Percentiles rank a stretch among this genome's conserved stretches.
Evolutionary conservation across 371 early-diverging fungal genomes (phyloP).

Genomic region (Mucor racemosus): DNA sequence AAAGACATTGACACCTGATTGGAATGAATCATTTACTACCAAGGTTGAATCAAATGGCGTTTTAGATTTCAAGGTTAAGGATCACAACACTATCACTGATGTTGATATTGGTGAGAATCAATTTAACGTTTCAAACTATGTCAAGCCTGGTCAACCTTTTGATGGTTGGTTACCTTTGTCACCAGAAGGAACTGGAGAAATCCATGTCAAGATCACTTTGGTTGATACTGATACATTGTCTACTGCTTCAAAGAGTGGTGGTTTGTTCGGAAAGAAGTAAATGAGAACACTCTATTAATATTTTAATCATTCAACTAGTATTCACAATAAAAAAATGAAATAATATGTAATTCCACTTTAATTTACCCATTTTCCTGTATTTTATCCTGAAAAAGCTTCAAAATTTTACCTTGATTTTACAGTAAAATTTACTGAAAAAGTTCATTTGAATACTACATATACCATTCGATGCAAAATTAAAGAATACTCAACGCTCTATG

Average conservation of each 20-base stretch:
- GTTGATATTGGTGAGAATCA: slow-evolving; percentile 70
- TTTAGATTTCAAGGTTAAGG: slow-evolving; percentile 68
- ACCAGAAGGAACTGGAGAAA: slow-evolving; percentile 50
- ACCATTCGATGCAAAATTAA: too few relatives aligned
- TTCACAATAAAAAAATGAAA: not conserved
- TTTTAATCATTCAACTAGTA: too few relatives aligned
- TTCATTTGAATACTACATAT: too few relatives aligned
- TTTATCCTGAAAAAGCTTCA: too few relatives aligned
- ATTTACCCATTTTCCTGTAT: too few relatives aligned
- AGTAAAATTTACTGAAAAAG: too few relatives aligned
- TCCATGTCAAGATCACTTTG: slow-evolving; percentile 38
- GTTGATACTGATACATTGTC: slow-evolving; percentile 15
- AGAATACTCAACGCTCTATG: too few relatives aligned
- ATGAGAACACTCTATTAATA: not conserved
- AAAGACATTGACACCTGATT: slow-evolving; percentile 77
- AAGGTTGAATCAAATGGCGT: slow-evolving; percentile 37
- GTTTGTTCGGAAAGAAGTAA: slow-evolving; percentile 24
- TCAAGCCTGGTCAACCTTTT: slow-evolving; percentile 43
- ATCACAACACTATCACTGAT: slow-evolving; percentile 72
- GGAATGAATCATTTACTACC: slow-evolving; percentile 51
- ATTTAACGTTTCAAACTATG: slow-evolving; percentile 51
- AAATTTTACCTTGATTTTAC: too few relatives aligned
- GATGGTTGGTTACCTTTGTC: slow-evolving; percentile 53
- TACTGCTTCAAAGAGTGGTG: slow-evolving; percentile 15
- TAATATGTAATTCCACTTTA: too few relatives aligned